These are phyloP conservation scores for Nectriaceae sp. DNA, from an alignment of 2,329 filamentous ascomycete species.

Conservation along the genomic window DNA sequence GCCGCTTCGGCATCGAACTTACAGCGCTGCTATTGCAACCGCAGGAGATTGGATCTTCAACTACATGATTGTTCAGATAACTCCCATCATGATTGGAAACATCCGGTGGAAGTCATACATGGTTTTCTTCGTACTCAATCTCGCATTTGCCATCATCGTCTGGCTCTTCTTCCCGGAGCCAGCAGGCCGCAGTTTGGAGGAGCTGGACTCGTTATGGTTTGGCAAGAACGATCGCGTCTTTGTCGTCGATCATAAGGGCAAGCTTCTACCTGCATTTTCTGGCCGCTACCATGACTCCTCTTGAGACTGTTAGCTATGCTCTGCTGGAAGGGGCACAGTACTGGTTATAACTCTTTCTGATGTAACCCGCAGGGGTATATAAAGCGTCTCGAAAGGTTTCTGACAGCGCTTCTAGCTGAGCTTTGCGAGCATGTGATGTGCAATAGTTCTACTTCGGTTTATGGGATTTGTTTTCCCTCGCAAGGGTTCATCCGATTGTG, in stretches of 20 bases:
- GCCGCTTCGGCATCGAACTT: conserved; percentile 57
- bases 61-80: conserved; percentile 74
- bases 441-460: too few relatives aligned
- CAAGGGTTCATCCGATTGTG: too few relatives aligned
- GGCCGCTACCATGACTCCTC: background rate
- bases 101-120: conserved; percentile 50
- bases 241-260: background rate
- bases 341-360: too few relatives aligned
- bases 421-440: too few relatives aligned
- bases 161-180: conserved; percentile 52
- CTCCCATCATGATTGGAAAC: conserved; percentile 67
- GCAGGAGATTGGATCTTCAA: conserved; percentile 67
- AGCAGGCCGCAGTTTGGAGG: conserved; percentile 18
- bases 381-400: too few relatives aligned
- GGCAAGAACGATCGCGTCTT: background rate
- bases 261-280: background rate
- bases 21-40: conserved; percentile 58
- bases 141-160: conserved; percentile 50
- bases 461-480: too few relatives aligned
- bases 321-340: too few relatives aligned
- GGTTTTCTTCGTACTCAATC: conserved; percentile 55
- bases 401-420: too few relatives aligned
- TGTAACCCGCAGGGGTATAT: too few relatives aligned
- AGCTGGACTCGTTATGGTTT: conserved; percentile 11
- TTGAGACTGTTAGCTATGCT: too few relatives aligned